Conservation (phyloP, 2,329 filamentous ascomycete species). For the Paraphoma sp. region DNA sequence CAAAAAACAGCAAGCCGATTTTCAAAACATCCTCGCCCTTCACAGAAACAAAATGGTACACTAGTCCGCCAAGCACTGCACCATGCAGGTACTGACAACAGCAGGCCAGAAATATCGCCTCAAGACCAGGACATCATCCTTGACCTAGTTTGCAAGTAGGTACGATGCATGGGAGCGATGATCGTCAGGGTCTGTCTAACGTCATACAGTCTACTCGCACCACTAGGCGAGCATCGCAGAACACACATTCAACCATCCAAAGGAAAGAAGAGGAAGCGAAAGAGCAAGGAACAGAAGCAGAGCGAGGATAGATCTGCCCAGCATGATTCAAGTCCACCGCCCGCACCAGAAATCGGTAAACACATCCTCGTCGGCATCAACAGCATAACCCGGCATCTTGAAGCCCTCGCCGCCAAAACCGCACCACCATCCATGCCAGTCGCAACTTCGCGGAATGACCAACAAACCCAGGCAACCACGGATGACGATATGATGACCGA, state of each 20-base stretch:
- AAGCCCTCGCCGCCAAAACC: constrained; percentile 48
- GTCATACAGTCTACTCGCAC: constrained; percentile 38
- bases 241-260: constrained; percentile 63
- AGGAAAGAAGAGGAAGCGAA: constrained; percentile 58
- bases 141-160: constrained; percentile 71
- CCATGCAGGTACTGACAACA: constrained; percentile 11
- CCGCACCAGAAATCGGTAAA: constrained; percentile 54
- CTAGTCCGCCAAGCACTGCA: neutral
- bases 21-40: constrained; percentile 73
- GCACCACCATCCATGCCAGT: constrained; percentile 18
- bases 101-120: constrained; percentile 66
- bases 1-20: constrained; percentile 56
- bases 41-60: constrained; percentile 66
- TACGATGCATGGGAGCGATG: constrained; percentile 13
- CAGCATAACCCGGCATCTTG: constrained; percentile 66
- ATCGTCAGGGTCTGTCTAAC: neutral
- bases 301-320: constrained; percentile 1
- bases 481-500: neutral
- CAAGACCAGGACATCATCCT: constrained; percentile 69
- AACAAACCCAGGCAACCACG: neutral
- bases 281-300: neutral
- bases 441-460: neutral
- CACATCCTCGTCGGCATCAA: constrained; percentile 71
- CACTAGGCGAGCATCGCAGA: constrained; percentile 68
- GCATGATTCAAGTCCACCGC: constrained; percentile 42